Evolutionary conservation across 768 basidiomycete genomes (phyloP), one percentile per base, ranked within the genome.

Genomic region (Mycena epipterygia): DNA sequence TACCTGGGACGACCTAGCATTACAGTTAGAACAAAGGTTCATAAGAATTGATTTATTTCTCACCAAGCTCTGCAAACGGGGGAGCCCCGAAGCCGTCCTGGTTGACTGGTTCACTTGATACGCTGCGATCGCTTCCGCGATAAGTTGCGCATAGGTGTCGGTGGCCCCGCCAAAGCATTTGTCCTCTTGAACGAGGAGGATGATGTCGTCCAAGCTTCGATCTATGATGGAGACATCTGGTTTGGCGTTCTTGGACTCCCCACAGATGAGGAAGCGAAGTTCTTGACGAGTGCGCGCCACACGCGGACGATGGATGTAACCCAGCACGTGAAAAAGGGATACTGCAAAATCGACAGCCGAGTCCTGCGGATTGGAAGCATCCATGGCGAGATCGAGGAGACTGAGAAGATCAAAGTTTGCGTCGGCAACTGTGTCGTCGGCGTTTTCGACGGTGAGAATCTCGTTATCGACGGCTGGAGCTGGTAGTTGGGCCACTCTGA

Each of bases 261-360:
- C 76, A 44, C 81, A 81, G 14, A 81, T 76, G 16, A 75, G 33
- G 11, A 84, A 69, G 0, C 61, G 73, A 4, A 84, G 62, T 32
- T 76, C 71, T 37, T 73, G 74, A 13, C 77, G 61, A 5, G 76
- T 77, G 32, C 74, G 63, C 6, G 70, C 48, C 13, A 69, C 58
- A n/a, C 74, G 67, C n/a, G 29, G 37, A 12, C 55, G 37, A 25
- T 44, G 29, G n/a, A 35, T 55, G 59, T 78, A 79, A 5, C 70
- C 76, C 9, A 79, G 55, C 19, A 59, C 14, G 2, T 37, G 12
- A 42, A 81, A 73, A 23, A 83, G 75, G 32, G 44, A 33, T 21
- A 78, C 74, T 0, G 76, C 73, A 74, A 82, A 83, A 61, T 81
- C 80, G 6, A 81, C 80, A 23, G 79, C 77, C 5, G 76, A 73